These are phyloP conservation scores for Lippia alba DNA, from an alignment of 305 asterid species.

Conservation along the genomic window DNA sequence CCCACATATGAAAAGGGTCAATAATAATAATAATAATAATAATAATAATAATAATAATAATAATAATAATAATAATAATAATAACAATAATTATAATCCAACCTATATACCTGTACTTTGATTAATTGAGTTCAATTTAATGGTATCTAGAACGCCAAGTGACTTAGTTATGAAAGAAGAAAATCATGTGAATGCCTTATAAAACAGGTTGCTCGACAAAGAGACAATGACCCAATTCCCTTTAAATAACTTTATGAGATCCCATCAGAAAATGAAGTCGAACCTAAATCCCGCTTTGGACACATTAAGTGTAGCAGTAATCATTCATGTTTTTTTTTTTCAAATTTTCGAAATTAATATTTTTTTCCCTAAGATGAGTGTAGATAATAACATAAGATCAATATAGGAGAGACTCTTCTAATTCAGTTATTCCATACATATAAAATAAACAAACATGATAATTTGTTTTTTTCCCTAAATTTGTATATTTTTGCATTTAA, in stretches of 20 bases:
- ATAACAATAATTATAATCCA: background rate
- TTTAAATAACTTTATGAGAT: background rate
- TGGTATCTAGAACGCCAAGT: background rate
- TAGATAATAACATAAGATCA: too few relatives aligned
- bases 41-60: background rate
- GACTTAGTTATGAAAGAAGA: background rate
- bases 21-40: background rate
- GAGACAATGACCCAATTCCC: background rate
- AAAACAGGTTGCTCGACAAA: background rate
- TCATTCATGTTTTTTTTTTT: background rate
- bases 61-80: background rate
- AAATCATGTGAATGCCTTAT: constrained; percentile 3
- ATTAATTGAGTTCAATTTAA: background rate
- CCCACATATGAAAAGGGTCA: background rate
- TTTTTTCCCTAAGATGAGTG: too few relatives aligned
- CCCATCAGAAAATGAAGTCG: background rate
- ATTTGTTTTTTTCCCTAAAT: too few relatives aligned
- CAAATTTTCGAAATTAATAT: too few relatives aligned
- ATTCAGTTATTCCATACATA: too few relatives aligned
- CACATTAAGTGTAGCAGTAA: background rate
- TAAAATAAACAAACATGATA: too few relatives aligned
- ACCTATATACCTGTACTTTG: background rate
- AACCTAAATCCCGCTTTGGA: background rate
- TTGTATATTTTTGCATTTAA: too few relatives aligned
- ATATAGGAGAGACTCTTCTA: too few relatives aligned